These are phyloP conservation scores for Royoungia palumana DNA, from an alignment of 768 basidiomycete species.

Conservation along the genomic window DNA sequence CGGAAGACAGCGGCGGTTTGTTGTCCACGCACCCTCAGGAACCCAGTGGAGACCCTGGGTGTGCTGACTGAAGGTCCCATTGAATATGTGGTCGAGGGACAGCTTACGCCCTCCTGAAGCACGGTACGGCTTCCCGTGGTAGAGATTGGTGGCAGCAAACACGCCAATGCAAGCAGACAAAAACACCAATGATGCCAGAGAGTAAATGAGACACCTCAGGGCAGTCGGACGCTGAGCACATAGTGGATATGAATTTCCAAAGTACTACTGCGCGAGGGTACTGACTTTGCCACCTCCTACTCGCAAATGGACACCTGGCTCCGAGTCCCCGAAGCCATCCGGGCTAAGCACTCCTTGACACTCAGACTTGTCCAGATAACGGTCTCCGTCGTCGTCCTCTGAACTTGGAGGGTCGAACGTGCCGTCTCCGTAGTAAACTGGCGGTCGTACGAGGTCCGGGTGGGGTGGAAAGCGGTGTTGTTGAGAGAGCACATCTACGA, in stretches of 20 bases:
- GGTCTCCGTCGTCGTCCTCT: conserved; percentile 60
- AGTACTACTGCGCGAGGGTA: conserved; percentile 4
- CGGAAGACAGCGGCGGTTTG: neutral
- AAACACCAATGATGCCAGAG: conserved; percentile 56
- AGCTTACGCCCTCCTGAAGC: conserved; percentile 59
- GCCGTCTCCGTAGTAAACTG: conserved; percentile 69
- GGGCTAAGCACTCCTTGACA: neutral
- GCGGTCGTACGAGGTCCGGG: conserved; percentile 26
- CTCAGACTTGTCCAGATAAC: conserved; percentile 46
- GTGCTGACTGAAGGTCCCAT: conserved; percentile 73
- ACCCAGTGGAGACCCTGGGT: conserved; percentile 72
- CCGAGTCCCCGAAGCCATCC: conserved; percentile 19
- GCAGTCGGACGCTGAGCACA: conserved; percentile 45
- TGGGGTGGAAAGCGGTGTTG: neutral
- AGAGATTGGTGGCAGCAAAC: conserved; percentile 67
- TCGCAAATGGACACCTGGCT: conserved; percentile 31
- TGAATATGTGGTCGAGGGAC: conserved; percentile 88
- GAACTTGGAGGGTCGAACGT: conserved; percentile 77
- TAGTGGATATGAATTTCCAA: conserved; percentile 5
- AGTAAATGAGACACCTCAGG: conserved; percentile 58
- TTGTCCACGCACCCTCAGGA: conserved; percentile 66
- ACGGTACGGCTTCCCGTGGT: conserved; percentile 53
- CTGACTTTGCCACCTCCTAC: conserved; percentile 39
- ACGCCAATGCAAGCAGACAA: conserved; percentile 70
- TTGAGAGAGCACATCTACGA: conserved; percentile 7